Evolutionary conservation across 305 asterid genomes (phyloP).

Genomic region (Fraxinus latifolia): DNA sequence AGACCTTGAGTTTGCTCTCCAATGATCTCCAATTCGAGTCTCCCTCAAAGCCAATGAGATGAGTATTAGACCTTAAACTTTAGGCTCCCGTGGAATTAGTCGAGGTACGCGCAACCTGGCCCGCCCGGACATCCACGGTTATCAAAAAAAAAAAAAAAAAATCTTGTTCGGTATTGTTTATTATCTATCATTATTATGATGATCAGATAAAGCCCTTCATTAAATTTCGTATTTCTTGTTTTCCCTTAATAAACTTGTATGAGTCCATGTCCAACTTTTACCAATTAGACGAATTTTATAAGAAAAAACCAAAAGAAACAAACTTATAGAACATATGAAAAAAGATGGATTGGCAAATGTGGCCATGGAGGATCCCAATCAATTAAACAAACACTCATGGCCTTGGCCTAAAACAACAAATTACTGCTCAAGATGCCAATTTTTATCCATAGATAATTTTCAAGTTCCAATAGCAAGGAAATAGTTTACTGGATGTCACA

Average conservation of each 20-base stretch:
- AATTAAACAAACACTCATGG: not conserved
- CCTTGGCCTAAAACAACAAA: not conserved
- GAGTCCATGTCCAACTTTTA: not conserved
- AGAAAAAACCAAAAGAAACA: not conserved
- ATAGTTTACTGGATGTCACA: slow-evolving; percentile 32
- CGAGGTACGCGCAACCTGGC: no score
- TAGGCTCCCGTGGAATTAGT: no score
- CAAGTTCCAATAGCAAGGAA: slow-evolving; percentile 14
- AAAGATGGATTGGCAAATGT: not conserved
- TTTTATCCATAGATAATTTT: slow-evolving; percentile 18
- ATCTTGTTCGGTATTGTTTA: not conserved
- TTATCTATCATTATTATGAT: not conserved
- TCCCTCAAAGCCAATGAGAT: no score
- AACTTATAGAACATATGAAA: not conserved
- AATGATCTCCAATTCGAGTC: no score
- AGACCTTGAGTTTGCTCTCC: no score
- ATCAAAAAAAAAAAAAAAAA: no score
- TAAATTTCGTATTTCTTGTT: not conserved
- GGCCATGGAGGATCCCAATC: slow-evolving; percentile 17
- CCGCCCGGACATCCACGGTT: no score
- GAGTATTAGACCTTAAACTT: no score
- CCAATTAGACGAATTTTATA: not conserved
- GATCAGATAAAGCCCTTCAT: not conserved
- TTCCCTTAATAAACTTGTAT: not conserved
- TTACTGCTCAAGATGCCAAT: slow-evolving; percentile 7